phyloP scores from a whole-genome alignment of 805 yeast genomes.

The Teunomyces aglyptinius region DNA sequence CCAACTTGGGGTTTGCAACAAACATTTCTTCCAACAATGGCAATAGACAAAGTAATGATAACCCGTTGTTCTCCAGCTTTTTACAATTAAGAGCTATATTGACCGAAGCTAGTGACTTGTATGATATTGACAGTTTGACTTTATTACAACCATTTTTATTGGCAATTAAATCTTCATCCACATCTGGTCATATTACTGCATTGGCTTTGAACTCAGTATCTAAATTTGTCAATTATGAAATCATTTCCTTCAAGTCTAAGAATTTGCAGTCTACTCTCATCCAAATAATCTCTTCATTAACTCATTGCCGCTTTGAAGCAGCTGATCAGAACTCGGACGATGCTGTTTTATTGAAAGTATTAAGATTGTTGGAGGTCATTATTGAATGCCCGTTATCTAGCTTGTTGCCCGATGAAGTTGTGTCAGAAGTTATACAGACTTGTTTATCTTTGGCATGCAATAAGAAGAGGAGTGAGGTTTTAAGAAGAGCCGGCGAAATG shows the following conservation, averaged over 20 bases:
- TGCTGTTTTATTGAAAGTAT: conserved; percentile 80
- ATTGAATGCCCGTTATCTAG: conserved; percentile 64
- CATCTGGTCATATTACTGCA: conserved; percentile 83
- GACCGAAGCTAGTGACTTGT: conserved; percentile 49
- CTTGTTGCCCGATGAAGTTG: conserved; percentile 72
- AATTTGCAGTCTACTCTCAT: conserved; percentile 58
- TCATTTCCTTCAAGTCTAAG: conserved; percentile 55
- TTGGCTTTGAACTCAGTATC: conserved; percentile 74
- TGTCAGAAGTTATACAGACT: conserved; percentile 87
- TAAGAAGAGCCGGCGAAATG: conserved; percentile 86
- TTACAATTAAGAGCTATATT: conserved; percentile 74
- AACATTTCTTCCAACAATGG: conserved; percentile 23
- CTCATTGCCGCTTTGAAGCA: conserved; percentile 95
- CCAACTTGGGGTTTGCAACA: conserved; percentile 19
- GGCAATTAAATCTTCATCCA: conserved; percentile 77
- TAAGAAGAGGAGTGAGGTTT: conserved; percentile 83
- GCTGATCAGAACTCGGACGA: conserved; percentile 92
- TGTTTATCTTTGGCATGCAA: conserved; percentile 90
- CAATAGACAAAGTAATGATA: conserved; percentile 18
- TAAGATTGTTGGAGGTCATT: conserved; percentile 66
- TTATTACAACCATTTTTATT: conserved; percentile 83
- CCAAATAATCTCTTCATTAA: conserved; percentile 70
- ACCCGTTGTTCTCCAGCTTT: conserved; percentile 75
- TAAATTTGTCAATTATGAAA: conserved; percentile 67
- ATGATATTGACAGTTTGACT: conserved; percentile 65